Base-by-base conservation (phyloP, 768 basidiomycete species). In the Serendipita sp. region DNA sequence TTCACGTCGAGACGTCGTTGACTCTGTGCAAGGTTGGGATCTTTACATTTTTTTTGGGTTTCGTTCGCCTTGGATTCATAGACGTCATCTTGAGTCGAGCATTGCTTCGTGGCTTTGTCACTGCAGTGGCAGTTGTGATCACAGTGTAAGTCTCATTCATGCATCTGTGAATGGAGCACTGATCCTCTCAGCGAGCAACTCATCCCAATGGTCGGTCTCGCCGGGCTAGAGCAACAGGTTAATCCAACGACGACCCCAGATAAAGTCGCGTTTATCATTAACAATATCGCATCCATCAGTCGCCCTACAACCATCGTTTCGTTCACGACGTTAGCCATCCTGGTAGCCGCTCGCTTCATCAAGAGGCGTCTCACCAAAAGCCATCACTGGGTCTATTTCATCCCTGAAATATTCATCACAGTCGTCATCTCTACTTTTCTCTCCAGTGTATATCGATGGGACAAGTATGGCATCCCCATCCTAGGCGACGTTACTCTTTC, bases 41-140 rank as follows among this genome's bases (percentile, higher is more conserved):
- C 33, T 86, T 96, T 66, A 85, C 90, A 0, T 91, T 90, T 64
- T 71, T 88, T 26, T 78, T 96, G 31, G 94, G 94, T 2, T 81
- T 95, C 68, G 85, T 94, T 70, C 80, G 91, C 26, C 77, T 97
- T 9, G 92, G 93, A 1, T 95, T 95, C 73, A 82, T 95, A 61
- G 94, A 97, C 71, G 93, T 95, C 14, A 88, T 95, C 3, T 79
- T 97, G 30, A 91, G 89, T 68, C 84, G 91, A 61, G 90, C 92
- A 2, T 77, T 95, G 14, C 77, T 95, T 61, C 81, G 89, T 30
- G 93, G 93, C 2, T 94, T 95, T 70, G 81, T 95, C 48, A 83
- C 85, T 1, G 90, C 92, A 16, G 79, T 93, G 28, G 89, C 86
- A 1, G 79, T 87, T 4, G 85, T 97, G 44, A 94, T 97, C 68